Evolutionary conservation across 768 basidiomycete species (phyloP).

Genomic region (Calocybe indica): DNA sequence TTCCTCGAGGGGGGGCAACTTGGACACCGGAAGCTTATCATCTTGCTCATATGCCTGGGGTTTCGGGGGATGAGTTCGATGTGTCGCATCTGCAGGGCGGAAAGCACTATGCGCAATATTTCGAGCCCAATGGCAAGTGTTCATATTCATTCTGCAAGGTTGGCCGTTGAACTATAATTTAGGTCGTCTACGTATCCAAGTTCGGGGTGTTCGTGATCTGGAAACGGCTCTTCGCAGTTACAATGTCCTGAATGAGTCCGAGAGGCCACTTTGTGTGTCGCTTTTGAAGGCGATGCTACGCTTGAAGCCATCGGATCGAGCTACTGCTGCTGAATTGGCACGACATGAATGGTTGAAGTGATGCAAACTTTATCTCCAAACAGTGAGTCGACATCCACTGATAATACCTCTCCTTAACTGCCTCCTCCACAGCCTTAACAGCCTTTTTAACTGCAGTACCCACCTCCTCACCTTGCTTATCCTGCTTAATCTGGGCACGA

Average conservation of each 20-base stretch:
- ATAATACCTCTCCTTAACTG: too few species aligned
- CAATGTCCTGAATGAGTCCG: conserved; percentile 1
- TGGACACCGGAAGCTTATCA: conserved; percentile 14
- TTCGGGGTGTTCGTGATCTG: neutral
- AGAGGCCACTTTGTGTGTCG: conserved; percentile 3
- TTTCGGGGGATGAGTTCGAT: conserved; percentile 9
- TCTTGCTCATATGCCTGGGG: conserved; percentile 13
- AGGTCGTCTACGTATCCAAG: conserved; percentile 3
- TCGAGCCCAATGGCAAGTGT: conserved; percentile 8
- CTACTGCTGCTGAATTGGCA: conserved; percentile 4
- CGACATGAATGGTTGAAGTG: conserved; percentile 7
- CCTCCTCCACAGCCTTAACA: too few species aligned
- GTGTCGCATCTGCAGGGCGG: conserved; percentile 4
- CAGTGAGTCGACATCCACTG: too few species aligned
- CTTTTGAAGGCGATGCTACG: conserved; percentile 9
- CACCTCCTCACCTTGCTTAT: too few species aligned
- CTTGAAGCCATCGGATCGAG: conserved; percentile 10
- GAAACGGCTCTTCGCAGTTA: conserved; percentile 2
- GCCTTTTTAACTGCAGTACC: too few species aligned
- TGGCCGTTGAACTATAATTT: neutral
- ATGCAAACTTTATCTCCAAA: neutral
- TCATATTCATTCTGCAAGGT: neutral
- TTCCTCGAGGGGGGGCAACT: conserved; percentile 8
- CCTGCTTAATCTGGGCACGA: too few species aligned
- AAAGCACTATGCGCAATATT: conserved; percentile 8